Percentiles rank a stretch among this genome's conserved stretches.
These are phyloP conservation scores for Phytophthora citricola DNA, from an alignment of 352 stramenopile species.

Conservation along the genomic window DNA sequence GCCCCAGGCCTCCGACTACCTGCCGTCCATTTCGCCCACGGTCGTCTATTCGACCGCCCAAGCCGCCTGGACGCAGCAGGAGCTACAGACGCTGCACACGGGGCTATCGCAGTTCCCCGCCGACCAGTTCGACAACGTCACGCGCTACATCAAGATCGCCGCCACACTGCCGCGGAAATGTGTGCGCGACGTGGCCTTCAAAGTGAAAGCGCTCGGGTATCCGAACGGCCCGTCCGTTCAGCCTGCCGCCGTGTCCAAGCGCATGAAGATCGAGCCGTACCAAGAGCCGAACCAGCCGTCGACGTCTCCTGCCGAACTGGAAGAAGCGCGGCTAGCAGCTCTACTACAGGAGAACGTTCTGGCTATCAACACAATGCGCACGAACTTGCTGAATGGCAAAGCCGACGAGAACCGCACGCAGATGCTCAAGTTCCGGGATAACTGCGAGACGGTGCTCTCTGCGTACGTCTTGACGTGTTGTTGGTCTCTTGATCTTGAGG, in stretches of 20 bases:
- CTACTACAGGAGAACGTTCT: conserved; percentile 76
- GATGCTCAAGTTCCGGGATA: conserved; percentile 76
- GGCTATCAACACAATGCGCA: conserved; percentile 69
- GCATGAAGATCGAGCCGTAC: conserved; percentile 70
- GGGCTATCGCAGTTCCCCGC: conserved; percentile 62
- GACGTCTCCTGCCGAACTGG: conserved; percentile 29
- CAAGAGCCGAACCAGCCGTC: conserved; percentile 32
- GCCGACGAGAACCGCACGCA: conserved; percentile 54
- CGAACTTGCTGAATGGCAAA: conserved; percentile 71
- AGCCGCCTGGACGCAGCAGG: conserved; percentile 61
- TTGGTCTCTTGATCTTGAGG: background rate
- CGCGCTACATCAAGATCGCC: conserved; percentile 86
- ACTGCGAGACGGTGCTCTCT: conserved; percentile 62
- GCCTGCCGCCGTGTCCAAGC: conserved; percentile 46
- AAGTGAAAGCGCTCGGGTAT: conserved; percentile 52
- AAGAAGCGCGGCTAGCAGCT: conserved; percentile 57
- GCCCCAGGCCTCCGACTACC: conserved; percentile 33
- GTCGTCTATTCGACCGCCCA: conserved; percentile 69
- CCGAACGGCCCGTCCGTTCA: conserved; percentile 24
- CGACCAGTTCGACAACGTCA: conserved; percentile 79
- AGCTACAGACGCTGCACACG: conserved; percentile 69
- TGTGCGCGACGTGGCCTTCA: conserved; percentile 80
- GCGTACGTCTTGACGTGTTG: conserved; percentile 50
- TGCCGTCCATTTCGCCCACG: conserved; percentile 67
- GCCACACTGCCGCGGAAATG: conserved; percentile 71